Base-by-base conservation (phyloP, 1,139 yeast species). In the Diutina scorzettiae region DNA sequence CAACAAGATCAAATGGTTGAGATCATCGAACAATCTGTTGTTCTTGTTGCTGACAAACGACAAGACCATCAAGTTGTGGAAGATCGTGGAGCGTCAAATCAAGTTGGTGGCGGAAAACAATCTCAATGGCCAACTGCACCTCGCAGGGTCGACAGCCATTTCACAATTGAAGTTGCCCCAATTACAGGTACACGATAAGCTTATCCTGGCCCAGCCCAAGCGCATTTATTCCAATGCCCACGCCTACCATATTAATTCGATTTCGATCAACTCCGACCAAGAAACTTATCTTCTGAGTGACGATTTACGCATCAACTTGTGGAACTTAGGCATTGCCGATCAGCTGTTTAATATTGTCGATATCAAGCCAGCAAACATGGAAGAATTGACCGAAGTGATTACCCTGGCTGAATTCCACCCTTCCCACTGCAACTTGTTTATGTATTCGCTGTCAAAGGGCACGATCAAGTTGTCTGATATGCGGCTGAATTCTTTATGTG, bases 391-490 rank as follows among this genome's bases (percentile, higher is more conserved):
- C 12, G 98, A 93, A 62, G 98, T 93, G 43, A 91, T 93, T 51
- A 93, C 99, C n/a, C 78, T 93, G 54, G 95, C 97, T 3, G 96
- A 89, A 60, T 91, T 93, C 66, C 98, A 93, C 60, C 98, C 99
- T 14, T 66, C 68, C 43, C 81, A 82, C 58, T 93, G 99, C 68
- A 91, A 91, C 60, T 69, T 84, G 55, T 91, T 93, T 61, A 87
- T 91, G 93, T 91, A 91, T 64, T 81, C 96, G n/a, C 83, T 95
- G 12, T 83, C 95, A 41, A 91, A 91, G 60, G 99, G 98, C 46
- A 85, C 96, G 37, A 86, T 93, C 52, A 89, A 93, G 63, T 71
- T 93, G 50, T 86, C 94, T 34, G 99, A 93, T 63, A 93, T 93
- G 98, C 76, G 99, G 57, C 83, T 84, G 54, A 87, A 86, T 57